phyloP scores from a whole-genome alignment of 495 filamentous ascomycete species.

The Gamarada debralockiae region DNA sequence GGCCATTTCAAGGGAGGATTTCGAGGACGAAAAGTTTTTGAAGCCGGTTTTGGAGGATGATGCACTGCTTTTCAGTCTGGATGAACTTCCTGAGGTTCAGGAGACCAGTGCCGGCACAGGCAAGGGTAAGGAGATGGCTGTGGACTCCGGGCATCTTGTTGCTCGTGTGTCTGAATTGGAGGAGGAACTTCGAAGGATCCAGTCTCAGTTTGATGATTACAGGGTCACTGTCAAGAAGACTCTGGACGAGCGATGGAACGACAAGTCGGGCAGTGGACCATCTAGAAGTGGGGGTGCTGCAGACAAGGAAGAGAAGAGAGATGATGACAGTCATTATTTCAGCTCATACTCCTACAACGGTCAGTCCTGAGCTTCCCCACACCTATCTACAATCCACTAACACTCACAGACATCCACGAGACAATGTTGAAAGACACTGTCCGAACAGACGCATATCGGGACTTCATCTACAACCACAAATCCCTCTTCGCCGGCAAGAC shows the following conservation, averaged over 20 bases:
- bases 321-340: slow-evolving; percentile 71
- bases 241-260: slow-evolving; percentile 64
- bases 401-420: slow-evolving; percentile 71
- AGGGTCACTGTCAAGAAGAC: slow-evolving; percentile 63
- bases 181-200: slow-evolving; percentile 59
- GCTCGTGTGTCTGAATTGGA: slow-evolving; percentile 64
- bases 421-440: slow-evolving; percentile 96
- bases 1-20: slow-evolving; percentile 51
- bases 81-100: slow-evolving; percentile 57
- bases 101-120: slow-evolving; percentile 27
- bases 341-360: slow-evolving; percentile 76
- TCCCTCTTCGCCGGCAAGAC: slow-evolving; percentile 97
- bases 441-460: slow-evolving; percentile 90
- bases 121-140: slow-evolving; percentile 32
- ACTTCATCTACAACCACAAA: slow-evolving; percentile 96
- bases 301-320: slow-evolving; percentile 31
- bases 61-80: slow-evolving; percentile 76
- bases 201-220: slow-evolving; percentile 69
- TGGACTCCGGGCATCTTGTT: slow-evolving; percentile 37
- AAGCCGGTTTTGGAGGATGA: slow-evolving; percentile 89
- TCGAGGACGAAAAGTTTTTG: slow-evolving; percentile 72
- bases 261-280: slow-evolving; percentile 26
- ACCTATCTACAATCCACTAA: neutral
- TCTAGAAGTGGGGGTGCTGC: slow-evolving; percentile 15
- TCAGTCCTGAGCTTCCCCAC: slow-evolving; percentile 33